A percentile compares a stretch with the other conserved stretches of the same genome.
phyloP scores from a whole-genome alignment of 2,329 filamentous ascomycete genomes.

The Colletotrichum sp. region DNA sequence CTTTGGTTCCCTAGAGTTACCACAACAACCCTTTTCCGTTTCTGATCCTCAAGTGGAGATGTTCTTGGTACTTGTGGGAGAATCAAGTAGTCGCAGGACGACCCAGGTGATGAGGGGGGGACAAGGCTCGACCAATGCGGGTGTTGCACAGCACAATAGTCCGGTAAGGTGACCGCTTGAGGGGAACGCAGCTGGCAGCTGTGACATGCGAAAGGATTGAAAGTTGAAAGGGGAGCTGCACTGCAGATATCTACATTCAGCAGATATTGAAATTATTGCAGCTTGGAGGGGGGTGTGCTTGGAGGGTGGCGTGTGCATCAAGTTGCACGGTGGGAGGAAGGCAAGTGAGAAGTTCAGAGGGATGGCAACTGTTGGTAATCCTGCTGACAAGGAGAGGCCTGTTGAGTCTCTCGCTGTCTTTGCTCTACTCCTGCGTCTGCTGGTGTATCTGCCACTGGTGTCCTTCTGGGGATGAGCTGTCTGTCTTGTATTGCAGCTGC shows the following conservation, averaged over 20 bases:
- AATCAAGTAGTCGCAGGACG: background rate
- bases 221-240: background rate
- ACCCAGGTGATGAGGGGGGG: background rate
- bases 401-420: background rate
- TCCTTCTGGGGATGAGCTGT: background rate
- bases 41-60: background rate
- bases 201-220: background rate
- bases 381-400: background rate
- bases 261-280: background rate
- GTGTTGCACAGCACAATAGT: background rate
- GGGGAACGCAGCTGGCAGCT: background rate
- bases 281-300: background rate
- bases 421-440: background rate
- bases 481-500: background rate
- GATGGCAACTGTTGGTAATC: background rate
- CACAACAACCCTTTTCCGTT: background rate
- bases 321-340: background rate
- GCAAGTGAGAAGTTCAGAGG: background rate
- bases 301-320: constrained; percentile 3
- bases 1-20: background rate
- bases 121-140: background rate
- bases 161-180: background rate
- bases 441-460: background rate
- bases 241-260: constrained; percentile 17
- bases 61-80: constrained; percentile 6